Conservation (phyloP, 352 stramenopile genomes). For the Aphanomyces stellatus region DNA sequence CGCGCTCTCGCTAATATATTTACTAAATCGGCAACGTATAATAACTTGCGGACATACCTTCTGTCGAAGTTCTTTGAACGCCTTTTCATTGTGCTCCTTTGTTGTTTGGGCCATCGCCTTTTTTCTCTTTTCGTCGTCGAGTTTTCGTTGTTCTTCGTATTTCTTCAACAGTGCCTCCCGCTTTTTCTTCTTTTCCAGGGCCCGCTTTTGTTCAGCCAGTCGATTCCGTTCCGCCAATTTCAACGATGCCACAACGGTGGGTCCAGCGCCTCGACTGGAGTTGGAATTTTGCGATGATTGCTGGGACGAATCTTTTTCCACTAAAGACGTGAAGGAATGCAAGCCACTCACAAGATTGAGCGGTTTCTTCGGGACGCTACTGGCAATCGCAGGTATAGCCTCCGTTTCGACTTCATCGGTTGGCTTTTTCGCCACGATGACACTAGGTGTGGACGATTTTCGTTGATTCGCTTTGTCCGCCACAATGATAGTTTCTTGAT, state of each 20-base stretch:
- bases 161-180: constrained; percentile 58
- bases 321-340: constrained; percentile 61
- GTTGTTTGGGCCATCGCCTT: not conserved
- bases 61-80: not conserved
- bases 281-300: constrained; percentile 24
- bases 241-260: constrained; percentile 46
- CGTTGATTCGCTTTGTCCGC: too few relatives aligned
- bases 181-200: constrained; percentile 45
- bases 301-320: constrained; percentile 40
- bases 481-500: too few relatives aligned
- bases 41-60: not conserved
- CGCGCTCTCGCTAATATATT: constrained; percentile 4
- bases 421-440: constrained; percentile 22
- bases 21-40: not conserved
- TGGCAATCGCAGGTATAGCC: not conserved
- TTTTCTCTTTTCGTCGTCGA: constrained; percentile 37
- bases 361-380: constrained; percentile 27
- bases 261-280: constrained; percentile 30
- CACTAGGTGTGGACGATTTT: too few relatives aligned
- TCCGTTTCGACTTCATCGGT: not conserved
- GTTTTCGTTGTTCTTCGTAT: constrained; percentile 55
- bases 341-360: constrained; percentile 61
- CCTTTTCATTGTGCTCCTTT: not conserved
- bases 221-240: constrained; percentile 63
- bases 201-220: constrained; percentile 58